phyloP scores from a whole-genome alignment of 768 basidiomycete genomes.

The Hygrophoropsis aurantiaca region DNA sequence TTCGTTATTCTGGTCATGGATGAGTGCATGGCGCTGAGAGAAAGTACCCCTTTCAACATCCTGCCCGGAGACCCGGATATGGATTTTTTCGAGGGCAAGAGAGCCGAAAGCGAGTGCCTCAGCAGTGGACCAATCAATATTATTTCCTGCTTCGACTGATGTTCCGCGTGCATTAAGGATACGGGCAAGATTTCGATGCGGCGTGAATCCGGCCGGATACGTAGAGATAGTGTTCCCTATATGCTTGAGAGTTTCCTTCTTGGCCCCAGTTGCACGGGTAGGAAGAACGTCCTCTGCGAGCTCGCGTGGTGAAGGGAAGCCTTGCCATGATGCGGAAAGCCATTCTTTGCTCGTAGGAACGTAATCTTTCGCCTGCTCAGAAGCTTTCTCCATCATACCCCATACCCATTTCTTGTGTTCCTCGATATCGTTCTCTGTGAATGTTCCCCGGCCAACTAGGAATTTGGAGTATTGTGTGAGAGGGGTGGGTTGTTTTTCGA shows the following conservation, averaged over 20 bases:
- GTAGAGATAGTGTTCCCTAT: slow-evolving; percentile 81
- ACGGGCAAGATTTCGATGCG: slow-evolving; percentile 85
- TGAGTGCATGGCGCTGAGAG: slow-evolving; percentile 91
- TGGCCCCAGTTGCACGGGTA: slow-evolving; percentile 75
- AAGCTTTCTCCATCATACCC: slow-evolving; percentile 92
- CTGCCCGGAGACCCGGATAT: slow-evolving; percentile 90
- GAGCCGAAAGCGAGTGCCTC: slow-evolving; percentile 91
- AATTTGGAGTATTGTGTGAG: slow-evolving; percentile 85
- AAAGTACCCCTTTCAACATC: slow-evolving; percentile 96
- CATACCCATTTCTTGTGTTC: slow-evolving; percentile 97
- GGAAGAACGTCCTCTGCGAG: slow-evolving; percentile 88
- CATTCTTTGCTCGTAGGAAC: slow-evolving; percentile 89
- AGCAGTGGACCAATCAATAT: slow-evolving; percentile 94
- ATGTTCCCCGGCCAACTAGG: slow-evolving; percentile 83
- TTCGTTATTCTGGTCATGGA: slow-evolving; percentile 91
- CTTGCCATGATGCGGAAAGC: slow-evolving; percentile 93
- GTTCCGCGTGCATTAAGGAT: slow-evolving; percentile 82
- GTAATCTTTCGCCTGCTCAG: slow-evolving; percentile 86
- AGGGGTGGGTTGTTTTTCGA: slow-evolving; percentile 85
- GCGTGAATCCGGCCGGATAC: slow-evolving; percentile 76
- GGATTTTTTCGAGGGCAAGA: slow-evolving; percentile 82
- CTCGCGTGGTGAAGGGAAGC: slow-evolving; percentile 94
- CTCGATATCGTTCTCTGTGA: slow-evolving; percentile 89
- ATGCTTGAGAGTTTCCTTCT: slow-evolving; percentile 70
- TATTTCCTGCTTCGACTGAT: slow-evolving; percentile 80